These are phyloP conservation scores for Apium graveolens DNA, from an alignment of 129 eudicot genomes.

Conservation along the genomic window DNA sequence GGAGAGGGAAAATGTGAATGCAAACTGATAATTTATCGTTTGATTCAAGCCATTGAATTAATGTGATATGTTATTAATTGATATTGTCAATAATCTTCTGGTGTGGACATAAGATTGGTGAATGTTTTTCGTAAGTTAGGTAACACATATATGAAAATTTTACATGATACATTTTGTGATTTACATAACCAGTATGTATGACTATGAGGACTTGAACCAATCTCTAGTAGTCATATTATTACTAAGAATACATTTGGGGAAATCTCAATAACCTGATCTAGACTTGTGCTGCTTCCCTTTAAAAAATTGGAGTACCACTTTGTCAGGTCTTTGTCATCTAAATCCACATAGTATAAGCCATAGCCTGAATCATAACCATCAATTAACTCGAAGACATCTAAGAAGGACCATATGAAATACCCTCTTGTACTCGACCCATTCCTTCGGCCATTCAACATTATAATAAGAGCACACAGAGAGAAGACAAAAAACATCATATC, in stretches of 20 bases:
- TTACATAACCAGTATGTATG: not conserved
- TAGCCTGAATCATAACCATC: conserved; percentile 15
- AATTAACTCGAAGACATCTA: conserved; percentile 30
- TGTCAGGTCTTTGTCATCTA: conserved; percentile 26
- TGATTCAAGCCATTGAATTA: not conserved
- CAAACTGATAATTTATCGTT: not conserved
- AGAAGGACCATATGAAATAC: conserved; percentile 33
- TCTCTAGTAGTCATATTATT: not conserved
- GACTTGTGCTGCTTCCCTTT: not conserved
- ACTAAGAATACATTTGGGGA: not conserved
- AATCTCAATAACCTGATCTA: not conserved
- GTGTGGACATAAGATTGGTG: not conserved
- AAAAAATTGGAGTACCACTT: conserved; percentile 14
- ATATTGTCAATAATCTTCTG: not conserved
- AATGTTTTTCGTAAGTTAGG: not conserved
- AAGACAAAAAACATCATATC: not conserved
- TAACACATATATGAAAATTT: not conserved
- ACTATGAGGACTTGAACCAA: not conserved
- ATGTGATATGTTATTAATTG: not conserved
- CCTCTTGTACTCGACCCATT: conserved; percentile 34
- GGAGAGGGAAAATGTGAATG: not conserved
- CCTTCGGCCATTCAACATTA: conserved; percentile 1
- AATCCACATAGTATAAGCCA: conserved; percentile 38
- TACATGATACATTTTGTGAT: not conserved
- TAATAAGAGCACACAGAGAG: not conserved